phyloP scores from a whole-genome alignment of 805 yeast species.

The Starmerella scarabaei region DNA sequence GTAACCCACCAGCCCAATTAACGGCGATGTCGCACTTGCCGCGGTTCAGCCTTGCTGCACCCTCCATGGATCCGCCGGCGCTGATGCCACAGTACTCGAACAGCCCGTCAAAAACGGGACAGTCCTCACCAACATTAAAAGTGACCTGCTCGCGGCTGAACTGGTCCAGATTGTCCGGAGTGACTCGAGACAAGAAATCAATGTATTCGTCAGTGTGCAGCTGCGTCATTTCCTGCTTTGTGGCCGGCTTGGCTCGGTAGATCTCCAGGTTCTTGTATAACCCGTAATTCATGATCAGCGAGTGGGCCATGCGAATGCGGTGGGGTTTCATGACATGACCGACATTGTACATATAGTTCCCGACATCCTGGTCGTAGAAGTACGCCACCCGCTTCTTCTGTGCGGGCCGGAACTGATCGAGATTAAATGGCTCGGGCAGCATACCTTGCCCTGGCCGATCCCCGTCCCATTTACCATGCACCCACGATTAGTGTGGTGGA shows the following conservation, averaged over 20 bases:
- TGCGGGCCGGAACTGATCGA: constrained; percentile 42
- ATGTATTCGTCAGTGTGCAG: constrained; percentile 96
- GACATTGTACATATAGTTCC: constrained; percentile 95
- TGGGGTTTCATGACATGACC: constrained; percentile 99
- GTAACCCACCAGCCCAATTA: constrained; percentile 93
- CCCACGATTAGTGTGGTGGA: too few species aligned
- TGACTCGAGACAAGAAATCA: constrained; percentile 77
- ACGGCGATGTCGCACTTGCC: constrained; percentile 90
- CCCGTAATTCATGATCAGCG: constrained; percentile 92
- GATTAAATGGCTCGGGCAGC: constrained; percentile 42
- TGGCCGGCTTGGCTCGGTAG: constrained; percentile 93
- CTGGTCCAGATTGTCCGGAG: constrained; percentile 82
- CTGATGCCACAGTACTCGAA: constrained; percentile 80
- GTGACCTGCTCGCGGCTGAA: constrained; percentile 79
- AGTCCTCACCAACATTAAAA: constrained; percentile 94
- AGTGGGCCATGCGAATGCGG: constrained; percentile 96
- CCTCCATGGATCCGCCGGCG: constrained; percentile 83
- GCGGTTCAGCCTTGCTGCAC: constrained; percentile 69
- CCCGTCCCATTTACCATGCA: too few species aligned
- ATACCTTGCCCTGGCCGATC: too few species aligned
- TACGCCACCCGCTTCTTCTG: constrained; percentile 57
- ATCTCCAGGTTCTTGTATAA: constrained; percentile 94
- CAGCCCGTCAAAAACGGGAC: constrained; percentile 90
- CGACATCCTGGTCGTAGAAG: constrained; percentile 82
- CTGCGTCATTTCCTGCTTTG: constrained; percentile 95